phyloP scores from a whole-genome alignment of 1,139 yeast genomes.

The Geotrichum cucujoidarum region DNA sequence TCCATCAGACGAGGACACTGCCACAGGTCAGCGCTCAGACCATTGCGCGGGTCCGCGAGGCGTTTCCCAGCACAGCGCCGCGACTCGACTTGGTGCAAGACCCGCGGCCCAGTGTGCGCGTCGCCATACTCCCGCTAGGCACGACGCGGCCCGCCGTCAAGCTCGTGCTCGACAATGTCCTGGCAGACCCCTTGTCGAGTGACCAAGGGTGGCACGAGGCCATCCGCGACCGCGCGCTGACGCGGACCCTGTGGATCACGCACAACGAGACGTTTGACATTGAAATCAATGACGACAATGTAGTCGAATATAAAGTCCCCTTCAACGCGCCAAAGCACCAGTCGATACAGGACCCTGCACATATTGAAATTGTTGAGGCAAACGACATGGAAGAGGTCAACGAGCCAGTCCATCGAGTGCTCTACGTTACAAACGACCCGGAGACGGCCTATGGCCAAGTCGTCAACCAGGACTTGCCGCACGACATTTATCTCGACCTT shows the following conservation, averaged over 20 bases:
- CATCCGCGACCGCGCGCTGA: conserved; percentile 29
- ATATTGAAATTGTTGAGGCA: conserved; percentile 7
- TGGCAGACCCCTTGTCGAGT: conserved; percentile 37
- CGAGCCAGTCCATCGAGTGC: conserved; percentile 1
- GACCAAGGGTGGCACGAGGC: conserved; percentile 34
- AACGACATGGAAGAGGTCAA: neutral
- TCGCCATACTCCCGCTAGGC: conserved; percentile 24
- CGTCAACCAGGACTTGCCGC: neutral
- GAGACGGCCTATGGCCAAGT: neutral
- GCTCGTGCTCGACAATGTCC: conserved; percentile 31
- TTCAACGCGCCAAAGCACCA: conserved; percentile 23
- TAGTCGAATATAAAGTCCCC: conserved; percentile 36
- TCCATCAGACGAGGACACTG: neutral
- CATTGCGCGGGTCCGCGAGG: neutral
- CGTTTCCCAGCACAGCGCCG: conserved; percentile 4
- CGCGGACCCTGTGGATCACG: neutral
- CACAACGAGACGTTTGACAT: conserved; percentile 34
- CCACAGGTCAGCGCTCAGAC: neutral
- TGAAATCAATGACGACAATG: conserved; percentile 21
- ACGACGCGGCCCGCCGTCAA: conserved; percentile 27
- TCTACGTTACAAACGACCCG: conserved; percentile 6
- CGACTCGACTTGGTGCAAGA: conserved; percentile 21
- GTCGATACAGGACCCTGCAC: neutral
- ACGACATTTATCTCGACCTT: conserved; percentile 9
- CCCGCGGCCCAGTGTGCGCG: conserved; percentile 1